Percentiles rank a stretch among this genome's conserved stretches.
Evolutionary conservation across 2,329 filamentous ascomycete genomes (phyloP).

Genomic region (Mycosphaerelloides madeirae): DNA sequence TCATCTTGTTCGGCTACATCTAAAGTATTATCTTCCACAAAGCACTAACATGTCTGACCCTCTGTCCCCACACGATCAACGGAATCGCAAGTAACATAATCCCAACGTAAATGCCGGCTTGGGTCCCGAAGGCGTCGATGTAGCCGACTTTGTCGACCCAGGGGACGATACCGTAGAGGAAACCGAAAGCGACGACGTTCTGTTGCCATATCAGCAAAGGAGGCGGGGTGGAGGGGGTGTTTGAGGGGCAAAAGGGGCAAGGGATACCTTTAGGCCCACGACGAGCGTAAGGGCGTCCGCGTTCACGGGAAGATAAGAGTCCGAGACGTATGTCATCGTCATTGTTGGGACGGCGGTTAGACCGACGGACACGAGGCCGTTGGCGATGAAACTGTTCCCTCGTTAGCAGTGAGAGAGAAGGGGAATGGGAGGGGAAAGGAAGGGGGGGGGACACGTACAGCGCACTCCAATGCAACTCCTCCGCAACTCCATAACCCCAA

Average conservation of each 20-base stretch:
- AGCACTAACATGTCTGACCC: slow-evolving; percentile 31
- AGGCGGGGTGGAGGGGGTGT: not conserved
- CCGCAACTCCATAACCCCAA: slow-evolving; percentile 44
- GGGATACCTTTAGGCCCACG: slow-evolving; percentile 30
- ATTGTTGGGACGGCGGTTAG: slow-evolving; percentile 41
- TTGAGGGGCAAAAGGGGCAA: not conserved
- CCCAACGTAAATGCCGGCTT: slow-evolving; percentile 35
- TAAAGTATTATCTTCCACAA: slow-evolving; percentile 34
- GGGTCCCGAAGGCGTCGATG: slow-evolving; percentile 34
- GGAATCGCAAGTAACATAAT: slow-evolving; percentile 33
- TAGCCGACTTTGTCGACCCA: slow-evolving; percentile 39
- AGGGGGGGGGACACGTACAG: slow-evolving; percentile 20
- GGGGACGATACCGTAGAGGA: slow-evolving; percentile 43
- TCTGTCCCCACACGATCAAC: slow-evolving; percentile 31
- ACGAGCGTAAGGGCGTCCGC: slow-evolving; percentile 36
- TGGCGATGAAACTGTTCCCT: slow-evolving; percentile 37
- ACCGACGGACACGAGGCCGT: slow-evolving; percentile 44
- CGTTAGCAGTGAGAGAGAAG: not conserved
- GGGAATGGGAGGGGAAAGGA: not conserved
- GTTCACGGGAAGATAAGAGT: slow-evolving; percentile 36
- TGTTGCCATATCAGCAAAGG: not conserved
- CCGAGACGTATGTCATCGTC: slow-evolving; percentile 44
- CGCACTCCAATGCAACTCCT: slow-evolving; percentile 40
- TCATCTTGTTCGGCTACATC: too few species aligned
- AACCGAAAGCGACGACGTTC: slow-evolving; percentile 47